Evolutionary conservation across 345 rosid species (phyloP).

Genomic region (Pseudoturritis turrita): DNA sequence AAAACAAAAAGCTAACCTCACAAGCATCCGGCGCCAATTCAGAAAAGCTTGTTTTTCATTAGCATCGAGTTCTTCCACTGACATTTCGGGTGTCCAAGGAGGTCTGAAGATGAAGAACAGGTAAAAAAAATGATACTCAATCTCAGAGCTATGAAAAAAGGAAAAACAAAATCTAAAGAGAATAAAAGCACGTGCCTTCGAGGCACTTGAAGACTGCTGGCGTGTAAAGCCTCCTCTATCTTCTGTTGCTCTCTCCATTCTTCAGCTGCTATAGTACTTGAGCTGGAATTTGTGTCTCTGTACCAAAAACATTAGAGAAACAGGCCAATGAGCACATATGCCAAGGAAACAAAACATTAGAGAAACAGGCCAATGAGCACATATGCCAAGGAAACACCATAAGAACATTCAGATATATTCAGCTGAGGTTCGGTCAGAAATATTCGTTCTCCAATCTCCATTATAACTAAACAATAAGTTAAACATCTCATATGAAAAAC

Average conservation of each 20-base stretch:
- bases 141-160: neutral
- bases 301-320: constrained; percentile 1
- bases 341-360: neutral
- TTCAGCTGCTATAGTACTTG: constrained; percentile 48
- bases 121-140: neutral
- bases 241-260: constrained; percentile 65
- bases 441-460: neutral
- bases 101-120: constrained; percentile 42
- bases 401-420: neutral
- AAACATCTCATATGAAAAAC: neutral
- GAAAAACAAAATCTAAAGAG: neutral
- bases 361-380: neutral
- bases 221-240: constrained; percentile 73
- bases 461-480: neutral
- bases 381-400: neutral
- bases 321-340: neutral
- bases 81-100: constrained; percentile 68
- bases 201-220: constrained; percentile 63
- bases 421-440: neutral
- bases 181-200: constrained; percentile 39
- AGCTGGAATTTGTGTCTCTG: constrained; percentile 59
- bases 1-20: constrained; percentile 44
- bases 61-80: constrained; percentile 72
- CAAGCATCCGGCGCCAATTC: constrained; percentile 80
- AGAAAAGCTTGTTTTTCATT: constrained; percentile 71